Base-by-base conservation (phyloP, 768 basidiomycete species). In the Termitomyces sp. region DNA sequence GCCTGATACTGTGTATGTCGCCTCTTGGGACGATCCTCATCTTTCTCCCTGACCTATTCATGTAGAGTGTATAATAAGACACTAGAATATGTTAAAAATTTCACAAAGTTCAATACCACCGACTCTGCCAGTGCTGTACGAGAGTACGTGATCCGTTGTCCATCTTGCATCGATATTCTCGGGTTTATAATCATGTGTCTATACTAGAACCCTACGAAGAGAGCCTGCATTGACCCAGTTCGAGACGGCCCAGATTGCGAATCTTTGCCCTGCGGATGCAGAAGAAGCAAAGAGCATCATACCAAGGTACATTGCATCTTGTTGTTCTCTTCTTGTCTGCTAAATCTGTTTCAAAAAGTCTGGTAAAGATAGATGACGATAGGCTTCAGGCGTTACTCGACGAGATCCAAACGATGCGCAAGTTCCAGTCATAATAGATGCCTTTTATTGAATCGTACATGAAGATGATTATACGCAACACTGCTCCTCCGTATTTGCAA, bases 201-300 rank as follows among this genome's bases (percentile, higher is more conserved):
- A 36, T 40, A 30, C 39, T 39, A 93, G 92, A 67, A 91, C 89
- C 1, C 74, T 95, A 7, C 82, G 89, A 51, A 79, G 91, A 62
- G 91, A 94, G 66, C 83, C 87, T 0, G 85, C 85, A 2, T 69
- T 96, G 39, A 92, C 92, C 2, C 91, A 91, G 66, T 95, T 95
- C 64, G 94, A 96, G 76, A 90, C 90, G 4, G 93, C 93, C 2
- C 94, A 96, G 68, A 90, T 96, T 53, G 92, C 92, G 16, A 96
- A 96, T 66, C 72, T 96, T 55, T 93, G 91, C 67, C 94, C 94
- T 14, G 90, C 86, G 40, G 86, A 87, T 58, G 82, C 91, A 4
- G 94, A 96, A 64, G 95, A 96, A 71, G 89, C 93, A 27, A 95
- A 94, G 76, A 93, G 93, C 65, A 82, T 94, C 53, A 77, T 96